Evolutionary conservation across 306 rosid species (phyloP), one percentile per base, ranked within the genome.

Genomic region (Phaseolus lunatus): DNA sequence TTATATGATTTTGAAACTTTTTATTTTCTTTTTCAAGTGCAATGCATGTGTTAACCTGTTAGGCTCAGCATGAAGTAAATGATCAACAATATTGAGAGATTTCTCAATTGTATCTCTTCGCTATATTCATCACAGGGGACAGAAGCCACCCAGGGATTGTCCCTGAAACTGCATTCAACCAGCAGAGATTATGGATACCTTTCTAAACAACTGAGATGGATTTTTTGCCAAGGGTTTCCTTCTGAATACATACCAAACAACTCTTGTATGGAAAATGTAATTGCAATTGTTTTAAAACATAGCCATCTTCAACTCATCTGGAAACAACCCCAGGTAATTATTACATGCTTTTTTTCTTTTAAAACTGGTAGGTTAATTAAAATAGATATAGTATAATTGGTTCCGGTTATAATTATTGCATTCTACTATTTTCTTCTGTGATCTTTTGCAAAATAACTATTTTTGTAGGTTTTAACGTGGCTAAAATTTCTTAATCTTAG

Each of bases 211-310:
- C 8, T 85, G 4, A 82, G 65, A 18, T 85, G 84, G 86, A 0
- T 85, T 4, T 64, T 20, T 70, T 81, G 84, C 81, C 77, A 70
- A 19, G 84, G 84, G 22, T 82, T 48, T 54, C 86, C 82, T 16
- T 66, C 71, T 31, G 56, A 64, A 44, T 65, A 3, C 43, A 27
- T 44, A 9, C 90, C 87, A 10, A n/a, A 39, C 1, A 57, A 70
- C 26, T 70, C 81, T 15, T 3, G 27, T 24, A 23, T 41, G 16
- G 4, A 43, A 2, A 0, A 2, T 43, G 48, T 11, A 11, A 9
- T 43, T 10, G 48, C 15, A 0, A 9, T 43, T 43, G 15, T 10
- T 9, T 12, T 43, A 0, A 43, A 43, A 43, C 9, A 5, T 4
- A 86, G 85, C 83, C 58, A 56, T 1, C 82, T 88, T 16, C 44